These are phyloP conservation scores for Blastomyces emzantsi DNA, from an alignment of 2,329 filamentous ascomycete species.

Conservation along the genomic window DNA sequence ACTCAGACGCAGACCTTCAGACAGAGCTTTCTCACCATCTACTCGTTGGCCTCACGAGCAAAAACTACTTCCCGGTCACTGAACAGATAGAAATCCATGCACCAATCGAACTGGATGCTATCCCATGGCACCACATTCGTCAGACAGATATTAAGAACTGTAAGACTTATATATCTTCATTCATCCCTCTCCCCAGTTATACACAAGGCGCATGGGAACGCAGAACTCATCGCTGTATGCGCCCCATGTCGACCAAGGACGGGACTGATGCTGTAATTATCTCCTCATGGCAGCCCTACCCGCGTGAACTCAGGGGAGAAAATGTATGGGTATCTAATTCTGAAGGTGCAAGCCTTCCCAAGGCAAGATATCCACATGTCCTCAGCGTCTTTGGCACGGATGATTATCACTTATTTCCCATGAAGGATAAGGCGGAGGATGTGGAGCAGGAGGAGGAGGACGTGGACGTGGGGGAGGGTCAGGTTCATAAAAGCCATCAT, in stretches of 20 bases:
- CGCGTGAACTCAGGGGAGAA: constrained; percentile 1
- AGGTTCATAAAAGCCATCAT: too few relatives aligned
- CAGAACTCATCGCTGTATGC: not conserved
- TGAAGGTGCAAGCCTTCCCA: not conserved
- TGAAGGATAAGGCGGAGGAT: not conserved
- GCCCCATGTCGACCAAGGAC: not conserved
- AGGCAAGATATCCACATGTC: not conserved
- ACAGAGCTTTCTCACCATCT: constrained; percentile 9
- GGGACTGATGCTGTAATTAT: not conserved
- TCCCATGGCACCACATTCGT: not conserved
- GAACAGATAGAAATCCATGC: not conserved
- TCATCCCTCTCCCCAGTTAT: not conserved
- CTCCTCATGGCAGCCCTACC: not conserved
- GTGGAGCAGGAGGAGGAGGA: not conserved
- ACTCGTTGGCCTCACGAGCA: not conserved
- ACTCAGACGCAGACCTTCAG: constrained; percentile 2
- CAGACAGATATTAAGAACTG: constrained; percentile 3
- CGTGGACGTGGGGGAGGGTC: too few relatives aligned
- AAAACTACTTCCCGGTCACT: constrained; percentile 5
- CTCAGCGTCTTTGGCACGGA: not conserved
- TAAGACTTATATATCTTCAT: not conserved
- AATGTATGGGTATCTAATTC: not conserved
- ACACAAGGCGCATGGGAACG: not conserved
- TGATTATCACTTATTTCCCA: not conserved
- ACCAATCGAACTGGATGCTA: not conserved